These are phyloP conservation scores for Saccharomyces hybrid DNA, from an alignment of 1,139 yeast genomes.

Conservation along the genomic window DNA sequence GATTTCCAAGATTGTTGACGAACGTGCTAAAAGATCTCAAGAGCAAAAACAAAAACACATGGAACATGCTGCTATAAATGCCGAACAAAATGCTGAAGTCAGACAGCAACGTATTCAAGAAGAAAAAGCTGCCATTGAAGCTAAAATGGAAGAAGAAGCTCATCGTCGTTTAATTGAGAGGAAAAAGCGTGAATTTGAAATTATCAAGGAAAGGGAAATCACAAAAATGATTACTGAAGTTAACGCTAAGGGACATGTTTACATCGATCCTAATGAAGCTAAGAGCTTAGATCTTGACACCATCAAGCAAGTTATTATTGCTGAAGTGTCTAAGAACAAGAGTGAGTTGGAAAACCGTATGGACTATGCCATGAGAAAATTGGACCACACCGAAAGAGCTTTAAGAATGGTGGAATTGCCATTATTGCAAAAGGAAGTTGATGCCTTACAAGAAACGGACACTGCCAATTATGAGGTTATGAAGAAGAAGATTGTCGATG, in stretches of 20 bases:
- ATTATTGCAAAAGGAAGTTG: slow-evolving; percentile 69
- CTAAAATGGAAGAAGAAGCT: slow-evolving; percentile 73
- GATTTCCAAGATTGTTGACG: slow-evolving; percentile 31
- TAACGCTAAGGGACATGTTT: slow-evolving; percentile 84
- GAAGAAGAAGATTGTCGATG: slow-evolving; percentile 50
- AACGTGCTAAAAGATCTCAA: slow-evolving; percentile 56
- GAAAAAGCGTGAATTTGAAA: slow-evolving; percentile 67
- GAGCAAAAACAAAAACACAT: slow-evolving; percentile 57
- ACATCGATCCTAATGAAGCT: slow-evolving; percentile 72
- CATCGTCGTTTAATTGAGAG: slow-evolving; percentile 75
- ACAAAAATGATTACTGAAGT: slow-evolving; percentile 79
- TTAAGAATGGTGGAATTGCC: slow-evolving; percentile 78
- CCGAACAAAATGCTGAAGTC: slow-evolving; percentile 48
- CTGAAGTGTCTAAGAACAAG: slow-evolving; percentile 81
- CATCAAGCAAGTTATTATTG: slow-evolving; percentile 71
- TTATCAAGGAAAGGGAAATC: slow-evolving; percentile 46
- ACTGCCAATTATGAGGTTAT: slow-evolving; percentile 53
- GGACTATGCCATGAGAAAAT: slow-evolving; percentile 60
- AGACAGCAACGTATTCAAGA: slow-evolving; percentile 59
- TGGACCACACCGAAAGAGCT: slow-evolving; percentile 91
- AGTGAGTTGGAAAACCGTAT: slow-evolving; percentile 71
- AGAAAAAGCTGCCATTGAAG: slow-evolving; percentile 81
- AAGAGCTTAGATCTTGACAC: slow-evolving; percentile 69
- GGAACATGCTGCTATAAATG: slow-evolving; percentile 36
- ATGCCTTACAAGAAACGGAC: slow-evolving; percentile 59